A percentile compares a stretch with the other conserved stretches of the same genome.
These are phyloP conservation scores for Pelargonium cotyledonis DNA, from an alignment of 441 rosid genomes.

Conservation along the genomic window DNA sequence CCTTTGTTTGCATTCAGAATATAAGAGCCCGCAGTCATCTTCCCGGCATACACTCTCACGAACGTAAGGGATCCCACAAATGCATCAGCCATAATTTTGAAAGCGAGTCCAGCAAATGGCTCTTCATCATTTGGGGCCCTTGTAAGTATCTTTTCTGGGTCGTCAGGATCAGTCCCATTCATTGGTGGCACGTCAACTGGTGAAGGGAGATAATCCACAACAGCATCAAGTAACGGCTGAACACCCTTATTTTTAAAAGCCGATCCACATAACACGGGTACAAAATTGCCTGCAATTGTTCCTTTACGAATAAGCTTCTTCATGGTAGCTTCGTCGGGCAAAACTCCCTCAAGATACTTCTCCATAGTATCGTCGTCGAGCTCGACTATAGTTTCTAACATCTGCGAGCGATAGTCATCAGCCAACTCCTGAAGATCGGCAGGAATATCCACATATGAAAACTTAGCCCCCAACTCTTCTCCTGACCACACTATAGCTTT, in stretches of 20 bases:
- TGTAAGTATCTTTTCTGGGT: conserved; percentile 50
- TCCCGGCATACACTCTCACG: conserved; percentile 85
- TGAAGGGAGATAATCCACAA: conserved; percentile 86
- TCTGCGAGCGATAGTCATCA: conserved; percentile 55
- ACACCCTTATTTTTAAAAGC: conserved; percentile 95
- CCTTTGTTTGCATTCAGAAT: conserved; percentile 89
- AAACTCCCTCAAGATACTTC: conserved; percentile 80
- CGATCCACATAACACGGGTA: conserved; percentile 85
- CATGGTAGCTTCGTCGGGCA: conserved; percentile 70
- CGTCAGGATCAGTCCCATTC: conserved; percentile 89
- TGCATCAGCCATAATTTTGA: conserved; percentile 93
- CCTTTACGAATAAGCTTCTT: conserved; percentile 73
- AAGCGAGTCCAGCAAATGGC: conserved; percentile 86
- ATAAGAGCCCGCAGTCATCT: conserved; percentile 72
- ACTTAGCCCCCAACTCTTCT: conserved; percentile 94
- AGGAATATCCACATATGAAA: conserved; percentile 65
- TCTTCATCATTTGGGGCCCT: conserved; percentile 70
- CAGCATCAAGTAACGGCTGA: conserved; percentile 90
- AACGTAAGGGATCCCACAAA: conserved; percentile 92
- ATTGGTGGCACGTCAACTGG: conserved; percentile 79
- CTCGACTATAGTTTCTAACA: conserved; percentile 70
- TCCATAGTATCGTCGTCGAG: conserved; percentile 91
- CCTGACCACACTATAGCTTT: conserved; percentile 89
- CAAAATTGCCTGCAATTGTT: conserved; percentile 60
- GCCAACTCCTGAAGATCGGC: conserved; percentile 72